Base-by-base conservation (phyloP, 129 eudicot species). In the Ambrosia artemisiifolia region DNA sequence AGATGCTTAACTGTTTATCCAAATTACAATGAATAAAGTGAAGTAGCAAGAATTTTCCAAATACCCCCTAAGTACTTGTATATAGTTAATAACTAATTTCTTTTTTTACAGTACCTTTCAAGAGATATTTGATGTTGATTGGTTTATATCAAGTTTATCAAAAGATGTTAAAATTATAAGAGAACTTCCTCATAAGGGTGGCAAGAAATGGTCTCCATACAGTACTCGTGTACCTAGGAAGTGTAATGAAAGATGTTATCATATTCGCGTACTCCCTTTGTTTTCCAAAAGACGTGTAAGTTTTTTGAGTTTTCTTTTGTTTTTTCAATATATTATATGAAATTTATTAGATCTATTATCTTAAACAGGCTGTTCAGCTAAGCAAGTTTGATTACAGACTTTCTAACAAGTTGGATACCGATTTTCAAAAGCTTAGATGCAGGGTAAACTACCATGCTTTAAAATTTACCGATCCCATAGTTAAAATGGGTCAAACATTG, bases 181-280 rank as follows among this genome's bases (percentile, higher is more conserved):
- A 75, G 89, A 86, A 72, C 96, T 94, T 51, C 98, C 98, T 59
- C 79, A 33, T 53, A 88, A 71, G 75, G 84, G 89, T 57, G 94
- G 89, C 44, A 84, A 63, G 71, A 70, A 65, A 28, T 86, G 91
- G 92, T 81, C 71, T 79, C 95, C 96, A 5, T 71, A 87, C 67
- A 83, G 79, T 72, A 94, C 87, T 78, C 95, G 96, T 50, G 96
- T 94, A 64, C 98, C 96, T 48, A 81, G 98, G 69, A 94, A 94
- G 74, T 94, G 98, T 79, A 88, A 69, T 9, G 96, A 82, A 33
- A 77, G 76, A 60, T 94, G 98, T 86, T 94, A 94, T 79, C 77
- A 63, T 19, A 86, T 36, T 72, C 98, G 93, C 73, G 86, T 94
- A 2, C 67, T 84, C 40, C 96, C 98, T 69, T 78, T 85, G 40